Conservation (phyloP, 345 rosid genomes). For the Erysimum cheiranthoides region DNA sequence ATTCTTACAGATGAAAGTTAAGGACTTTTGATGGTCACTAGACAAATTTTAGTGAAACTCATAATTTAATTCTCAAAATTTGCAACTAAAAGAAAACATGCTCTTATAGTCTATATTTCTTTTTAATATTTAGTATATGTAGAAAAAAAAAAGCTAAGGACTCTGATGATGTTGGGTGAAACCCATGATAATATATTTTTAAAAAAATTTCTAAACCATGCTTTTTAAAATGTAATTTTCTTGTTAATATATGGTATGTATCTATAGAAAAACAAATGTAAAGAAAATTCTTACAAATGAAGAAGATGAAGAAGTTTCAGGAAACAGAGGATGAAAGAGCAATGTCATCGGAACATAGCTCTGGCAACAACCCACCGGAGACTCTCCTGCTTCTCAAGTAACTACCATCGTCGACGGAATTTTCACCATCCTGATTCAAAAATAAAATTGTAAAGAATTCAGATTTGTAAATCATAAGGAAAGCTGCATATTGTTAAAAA, state of each 20-base stretch:
- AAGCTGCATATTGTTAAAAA: not conserved
- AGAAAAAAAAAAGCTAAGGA: not conserved
- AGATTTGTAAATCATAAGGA: not conserved
- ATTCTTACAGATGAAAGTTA: too few relatives aligned
- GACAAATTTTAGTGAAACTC: not conserved
- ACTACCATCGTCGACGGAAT: not conserved
- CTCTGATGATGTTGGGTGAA: not conserved
- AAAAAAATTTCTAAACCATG: not conserved
- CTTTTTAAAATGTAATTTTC: not conserved
- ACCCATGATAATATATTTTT: not conserved
- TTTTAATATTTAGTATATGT: not conserved
- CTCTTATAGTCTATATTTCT: not conserved
- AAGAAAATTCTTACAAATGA: slow-evolving; percentile 35
- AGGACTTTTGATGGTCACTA: too few relatives aligned
- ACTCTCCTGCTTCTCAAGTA: slow-evolving; percentile 25
- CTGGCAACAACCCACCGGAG: slow-evolving; percentile 1
- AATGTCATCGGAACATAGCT: not conserved
- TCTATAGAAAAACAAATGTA: not conserved
- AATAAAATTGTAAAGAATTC: not conserved
- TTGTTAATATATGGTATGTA: not conserved
- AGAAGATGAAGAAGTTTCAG: not conserved
- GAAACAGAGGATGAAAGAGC: not conserved
- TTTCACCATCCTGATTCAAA: not conserved
- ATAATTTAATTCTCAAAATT: not conserved
- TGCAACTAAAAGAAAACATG: not conserved